A percentile compares a stretch with the other conserved stretches of the same genome.
Conservation (phyloP, 2,329 filamentous ascomycete genomes). For the Furcasterigmium sp. region DNA sequence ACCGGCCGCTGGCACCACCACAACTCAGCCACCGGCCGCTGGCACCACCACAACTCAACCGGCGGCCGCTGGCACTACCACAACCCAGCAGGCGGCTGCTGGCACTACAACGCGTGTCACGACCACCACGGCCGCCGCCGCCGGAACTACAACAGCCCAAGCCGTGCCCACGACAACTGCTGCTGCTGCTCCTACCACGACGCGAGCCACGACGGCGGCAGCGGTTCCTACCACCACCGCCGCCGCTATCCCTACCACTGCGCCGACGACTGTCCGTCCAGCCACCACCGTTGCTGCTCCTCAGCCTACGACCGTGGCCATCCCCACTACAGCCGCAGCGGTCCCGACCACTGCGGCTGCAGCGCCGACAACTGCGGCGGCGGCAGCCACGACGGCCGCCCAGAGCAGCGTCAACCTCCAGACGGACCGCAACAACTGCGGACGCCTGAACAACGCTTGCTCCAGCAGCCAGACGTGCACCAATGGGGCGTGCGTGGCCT, state of each 20-base stretch:
- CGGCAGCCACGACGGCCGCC: not conserved
- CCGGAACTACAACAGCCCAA: not conserved
- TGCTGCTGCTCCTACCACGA: not conserved
- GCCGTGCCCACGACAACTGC: not conserved
- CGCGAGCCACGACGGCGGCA: not conserved
- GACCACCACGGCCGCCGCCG: not conserved
- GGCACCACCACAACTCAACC: not conserved
- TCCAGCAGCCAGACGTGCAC: not conserved
- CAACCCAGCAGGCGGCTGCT: not conserved
- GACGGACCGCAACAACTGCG: not conserved
- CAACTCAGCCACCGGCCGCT: not conserved
- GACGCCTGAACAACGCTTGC: not conserved
- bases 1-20: not conserved
- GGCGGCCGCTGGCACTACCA: not conserved
- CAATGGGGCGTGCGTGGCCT: not conserved
- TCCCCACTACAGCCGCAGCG: not conserved
- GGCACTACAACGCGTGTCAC: not conserved
- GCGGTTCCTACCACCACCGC: not conserved
- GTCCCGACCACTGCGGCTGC: not conserved
- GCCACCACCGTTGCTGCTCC: not conserved
- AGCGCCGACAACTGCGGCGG: not conserved
- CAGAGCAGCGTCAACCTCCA: not conserved
- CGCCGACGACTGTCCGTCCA: no score
- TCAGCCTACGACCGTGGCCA: not conserved
- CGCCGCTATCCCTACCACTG: no score